Evolutionary conservation across 208 protist species (phyloP).

Genomic region (Trypanosoma lewisi): DNA sequence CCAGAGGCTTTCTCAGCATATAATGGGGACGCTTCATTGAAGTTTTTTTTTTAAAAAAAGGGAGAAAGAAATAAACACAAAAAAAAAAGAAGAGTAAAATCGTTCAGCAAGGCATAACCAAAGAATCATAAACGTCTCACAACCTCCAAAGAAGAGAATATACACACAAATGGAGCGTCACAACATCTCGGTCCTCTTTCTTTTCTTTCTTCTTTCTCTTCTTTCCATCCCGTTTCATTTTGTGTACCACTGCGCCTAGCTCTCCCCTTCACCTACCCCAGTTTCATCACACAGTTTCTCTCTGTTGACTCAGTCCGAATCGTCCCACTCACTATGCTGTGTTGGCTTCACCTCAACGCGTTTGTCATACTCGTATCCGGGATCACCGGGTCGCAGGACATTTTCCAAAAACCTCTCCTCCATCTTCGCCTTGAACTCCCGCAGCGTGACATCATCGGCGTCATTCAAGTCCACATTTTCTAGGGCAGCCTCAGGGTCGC

Average conservation of each 20-base stretch:
- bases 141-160: neutral
- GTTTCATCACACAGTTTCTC: neutral
- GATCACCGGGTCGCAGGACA: constrained; percentile 73
- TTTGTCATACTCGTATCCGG: constrained; percentile 85
- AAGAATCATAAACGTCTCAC: neutral
- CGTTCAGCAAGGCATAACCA: too few relatives aligned
- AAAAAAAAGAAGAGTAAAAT: constrained; percentile 17
- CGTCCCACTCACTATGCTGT: constrained; percentile 84
- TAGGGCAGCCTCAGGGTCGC: constrained; percentile 80
- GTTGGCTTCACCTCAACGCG: constrained; percentile 72
- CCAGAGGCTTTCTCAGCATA: constrained; percentile 31
- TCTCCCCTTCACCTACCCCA: constrained; percentile 1
- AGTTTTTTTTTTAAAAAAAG: neutral
- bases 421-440: constrained; percentile 90
- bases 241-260: neutral
- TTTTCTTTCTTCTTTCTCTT: neutral
- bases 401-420: constrained; percentile 73
- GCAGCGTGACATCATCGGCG: constrained; percentile 82
- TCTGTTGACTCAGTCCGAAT: constrained; percentile 35
- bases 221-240: constrained; percentile 6
- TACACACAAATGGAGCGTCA: neutral
- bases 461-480: constrained; percentile 89
- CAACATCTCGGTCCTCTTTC: neutral
- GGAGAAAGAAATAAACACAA: neutral
- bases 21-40: neutral